Evolutionary conservation across 306 rosid genomes (phyloP).

Genomic region (Cotoneaster glaucophyllus): DNA sequence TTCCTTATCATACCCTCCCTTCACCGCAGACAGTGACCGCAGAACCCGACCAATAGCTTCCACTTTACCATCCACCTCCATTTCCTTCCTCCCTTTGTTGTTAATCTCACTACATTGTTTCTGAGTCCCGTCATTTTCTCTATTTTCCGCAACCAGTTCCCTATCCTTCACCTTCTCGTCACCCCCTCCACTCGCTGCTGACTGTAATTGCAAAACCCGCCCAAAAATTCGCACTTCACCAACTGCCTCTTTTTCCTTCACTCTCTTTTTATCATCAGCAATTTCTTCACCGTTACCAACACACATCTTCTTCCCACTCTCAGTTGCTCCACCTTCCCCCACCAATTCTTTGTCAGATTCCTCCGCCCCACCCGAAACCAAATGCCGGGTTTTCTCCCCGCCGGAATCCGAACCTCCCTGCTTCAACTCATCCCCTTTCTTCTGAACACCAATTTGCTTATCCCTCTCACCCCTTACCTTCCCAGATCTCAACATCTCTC

Average conservation of each 20-base stretch:
- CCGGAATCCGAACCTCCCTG: slow-evolving; percentile 16
- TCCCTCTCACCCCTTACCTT: slow-evolving; percentile 19
- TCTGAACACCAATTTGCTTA: slow-evolving; percentile 11
- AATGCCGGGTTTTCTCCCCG: slow-evolving; percentile 21
- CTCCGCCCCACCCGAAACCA: slow-evolving; percentile 6
- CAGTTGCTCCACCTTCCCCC: slow-evolving; percentile 24
- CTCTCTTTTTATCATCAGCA: slow-evolving; percentile 10
- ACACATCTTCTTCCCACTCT: slow-evolving; percentile 22
- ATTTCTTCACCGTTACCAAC: neutral
- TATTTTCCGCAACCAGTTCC: neutral
- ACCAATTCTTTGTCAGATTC: slow-evolving; percentile 12
- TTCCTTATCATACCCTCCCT: slow-evolving; percentile 22
- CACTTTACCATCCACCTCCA: slow-evolving; percentile 12
- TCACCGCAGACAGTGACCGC: slow-evolving; percentile 35
- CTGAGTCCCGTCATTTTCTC: slow-evolving; percentile 7
- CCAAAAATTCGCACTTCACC: slow-evolving; percentile 24
- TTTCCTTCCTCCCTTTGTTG: slow-evolving; percentile 13
- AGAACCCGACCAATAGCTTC: slow-evolving; percentile 41
- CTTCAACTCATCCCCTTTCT: slow-evolving; percentile 9
- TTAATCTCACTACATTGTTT: neutral
- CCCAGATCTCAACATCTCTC: slow-evolving; percentile 63
- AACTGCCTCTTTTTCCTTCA: slow-evolving; percentile 17
- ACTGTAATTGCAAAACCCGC: slow-evolving; percentile 55
- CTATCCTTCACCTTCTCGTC: slow-evolving; percentile 21
- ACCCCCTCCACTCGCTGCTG: slow-evolving; percentile 14